A percentile compares a stretch with the other conserved stretches of the same genome.
These are phyloP conservation scores for Neoarthrinium moseri DNA, from an alignment of 2,329 filamentous ascomycete genomes.

Conservation along the genomic window DNA sequence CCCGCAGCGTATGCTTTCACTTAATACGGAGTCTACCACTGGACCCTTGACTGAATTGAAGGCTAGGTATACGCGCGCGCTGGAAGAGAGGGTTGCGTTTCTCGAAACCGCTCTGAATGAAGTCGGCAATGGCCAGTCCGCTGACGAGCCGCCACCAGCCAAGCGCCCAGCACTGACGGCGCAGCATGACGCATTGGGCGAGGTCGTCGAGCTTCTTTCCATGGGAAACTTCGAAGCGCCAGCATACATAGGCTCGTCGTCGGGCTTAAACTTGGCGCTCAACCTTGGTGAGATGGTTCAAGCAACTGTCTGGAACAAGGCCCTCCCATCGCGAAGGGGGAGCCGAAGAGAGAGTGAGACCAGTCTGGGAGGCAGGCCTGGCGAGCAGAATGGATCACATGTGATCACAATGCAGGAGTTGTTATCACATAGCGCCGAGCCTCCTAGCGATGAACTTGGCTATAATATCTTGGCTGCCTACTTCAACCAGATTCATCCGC, in stretches of 20 bases:
- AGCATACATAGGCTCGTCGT: constrained; percentile 48
- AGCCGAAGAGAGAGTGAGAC: constrained; percentile 7
- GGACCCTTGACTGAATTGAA: not conserved
- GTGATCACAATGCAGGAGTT: constrained; percentile 39
- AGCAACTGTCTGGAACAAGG: constrained; percentile 52
- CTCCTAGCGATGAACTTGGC: constrained; percentile 44
- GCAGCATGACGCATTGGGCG: constrained; percentile 26
- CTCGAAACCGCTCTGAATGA: constrained; percentile 33
- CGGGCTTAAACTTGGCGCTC: constrained; percentile 45
- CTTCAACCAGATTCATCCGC: constrained; percentile 41
- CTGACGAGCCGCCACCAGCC: constrained; percentile 12
- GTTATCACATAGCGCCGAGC: constrained; percentile 39
- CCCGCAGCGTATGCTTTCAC: constrained; percentile 30
- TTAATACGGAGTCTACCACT: not conserved
- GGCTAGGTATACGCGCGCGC: constrained; percentile 36
- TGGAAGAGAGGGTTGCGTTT: constrained; percentile 39
- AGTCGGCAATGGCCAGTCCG: constrained; percentile 2
- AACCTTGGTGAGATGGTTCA: constrained; percentile 54
- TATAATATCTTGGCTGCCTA: constrained; percentile 42
- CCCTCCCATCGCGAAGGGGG: constrained; percentile 27
- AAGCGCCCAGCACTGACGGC: constrained; percentile 10
- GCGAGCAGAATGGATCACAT: constrained; percentile 32
- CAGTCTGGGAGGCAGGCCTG: constrained; percentile 17
- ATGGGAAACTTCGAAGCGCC: constrained; percentile 42
- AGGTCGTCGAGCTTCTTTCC: constrained; percentile 49